Percentiles rank a stretch among this genome's conserved stretches.
Conservation (phyloP, 768 basidiomycete genomes). For the Pulveroboletus sp. region DNA sequence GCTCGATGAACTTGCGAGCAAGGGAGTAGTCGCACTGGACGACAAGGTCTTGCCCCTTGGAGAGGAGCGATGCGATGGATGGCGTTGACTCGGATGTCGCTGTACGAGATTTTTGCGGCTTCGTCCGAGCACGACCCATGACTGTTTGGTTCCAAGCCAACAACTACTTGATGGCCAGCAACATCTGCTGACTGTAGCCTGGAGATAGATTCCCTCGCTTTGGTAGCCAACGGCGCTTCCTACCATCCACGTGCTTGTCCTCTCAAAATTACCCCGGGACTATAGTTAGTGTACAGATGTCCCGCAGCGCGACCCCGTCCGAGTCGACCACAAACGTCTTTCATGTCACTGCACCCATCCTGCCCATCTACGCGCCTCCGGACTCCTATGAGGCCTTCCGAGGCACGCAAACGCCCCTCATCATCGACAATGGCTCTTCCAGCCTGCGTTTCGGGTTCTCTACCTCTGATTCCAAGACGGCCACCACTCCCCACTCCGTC, state of each 20-base stretch:
- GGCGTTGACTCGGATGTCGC: slow-evolving; percentile 35
- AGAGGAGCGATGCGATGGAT: slow-evolving; percentile 52
- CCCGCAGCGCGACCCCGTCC: slow-evolving; percentile 6
- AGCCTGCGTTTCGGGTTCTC: slow-evolving; percentile 82
- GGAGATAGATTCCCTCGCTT: too few relatives aligned
- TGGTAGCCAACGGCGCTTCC: too few relatives aligned
- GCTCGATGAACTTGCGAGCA: slow-evolving; percentile 64
- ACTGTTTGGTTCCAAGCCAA: slow-evolving; percentile 18
- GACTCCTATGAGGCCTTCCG: slow-evolving; percentile 53
- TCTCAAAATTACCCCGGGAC: too few relatives aligned
- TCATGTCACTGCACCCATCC: slow-evolving; percentile 20
- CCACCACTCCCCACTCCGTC: slow-evolving; percentile 47
- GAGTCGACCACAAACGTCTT: slow-evolving; percentile 14
- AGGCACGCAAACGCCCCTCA: slow-evolving; percentile 54
- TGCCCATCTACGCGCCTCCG: slow-evolving; percentile 34
- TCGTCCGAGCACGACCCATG: slow-evolving; percentile 57
- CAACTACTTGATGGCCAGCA: too few relatives aligned
- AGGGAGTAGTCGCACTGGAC: slow-evolving; percentile 83
- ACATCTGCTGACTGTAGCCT: too few relatives aligned
- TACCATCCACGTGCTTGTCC: too few relatives aligned
- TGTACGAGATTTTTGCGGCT: slow-evolving; percentile 29
- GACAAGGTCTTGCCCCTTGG: slow-evolving; percentile 78
- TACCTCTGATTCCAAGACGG: slow-evolving; percentile 34
- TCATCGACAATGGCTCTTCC: slow-evolving; percentile 89
- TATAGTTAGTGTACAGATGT: too few relatives aligned